Base-by-base conservation (phyloP, 345 rosid species). In the Limnanthes douglasii region DNA sequence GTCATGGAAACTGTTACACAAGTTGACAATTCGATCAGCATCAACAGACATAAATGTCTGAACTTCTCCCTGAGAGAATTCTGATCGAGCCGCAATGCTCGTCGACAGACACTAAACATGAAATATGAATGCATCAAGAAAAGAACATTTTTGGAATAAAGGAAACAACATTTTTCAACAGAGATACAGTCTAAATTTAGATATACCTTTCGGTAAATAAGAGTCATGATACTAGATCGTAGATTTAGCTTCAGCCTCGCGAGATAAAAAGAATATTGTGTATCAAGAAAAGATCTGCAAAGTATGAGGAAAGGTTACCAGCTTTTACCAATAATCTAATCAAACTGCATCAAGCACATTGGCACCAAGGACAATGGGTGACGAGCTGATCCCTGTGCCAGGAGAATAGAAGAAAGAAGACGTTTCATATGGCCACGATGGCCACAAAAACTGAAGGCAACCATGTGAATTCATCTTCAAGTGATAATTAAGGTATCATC, bases 11-110 rank as follows among this genome's bases (percentile, higher is more conserved):
- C 94, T 82, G 66, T 82, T 78, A 31, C 85, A 69, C 56, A 86
- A 59, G 40, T 86, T 86, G 43, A 75, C 78, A 34, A 74, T 75
- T 51, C 85, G 73, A 65, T 86, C 97, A 58, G 88, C 85, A 73
- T 82, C 97, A 48, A 86, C 65, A 3, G 94, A 86, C 97, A 86
- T 82, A 57, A 86, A 86, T 33, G 97, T 86, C 64, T 86, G 97
- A 65, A 86, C 73, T 71, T 86, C 97, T 8, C 97, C 97, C 51
- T 65, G 68, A 11, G 88, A 82, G 64, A 86, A 86, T 56, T 62
- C 68, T 18, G 80, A 71, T 43, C 75, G 61, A 50, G 73, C 85
- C 28, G 80, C 78, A 42, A 66, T 59, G 66, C 69, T 76, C 55
- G 78, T 66, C 46, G 46, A 46, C 29, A 82, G 65, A 55, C 94